A percentile compares a stretch with the other conserved stretches of the same genome.
These are phyloP conservation scores for Adiantum capillusveneris DNA, from an alignment of 75 land plant species.

Conservation along the genomic window DNA sequence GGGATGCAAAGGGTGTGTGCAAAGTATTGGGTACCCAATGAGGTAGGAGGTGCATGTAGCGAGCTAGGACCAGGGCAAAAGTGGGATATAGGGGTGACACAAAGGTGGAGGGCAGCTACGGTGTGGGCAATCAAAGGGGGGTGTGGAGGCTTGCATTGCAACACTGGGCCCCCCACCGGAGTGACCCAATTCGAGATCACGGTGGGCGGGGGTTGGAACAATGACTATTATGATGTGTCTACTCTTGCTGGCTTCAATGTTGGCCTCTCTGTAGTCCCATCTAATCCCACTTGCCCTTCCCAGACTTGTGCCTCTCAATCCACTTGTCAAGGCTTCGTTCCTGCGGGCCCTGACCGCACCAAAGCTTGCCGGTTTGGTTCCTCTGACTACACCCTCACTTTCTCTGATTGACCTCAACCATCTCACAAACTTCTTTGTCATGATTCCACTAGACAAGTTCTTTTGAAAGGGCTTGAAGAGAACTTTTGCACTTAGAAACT, in stretches of 20 bases:
- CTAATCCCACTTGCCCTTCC: slow-evolving; percentile 6
- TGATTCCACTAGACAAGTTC: no score
- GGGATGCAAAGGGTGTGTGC: not conserved
- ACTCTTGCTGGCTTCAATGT: slow-evolving; percentile 19
- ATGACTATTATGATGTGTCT: slow-evolving; percentile 16
- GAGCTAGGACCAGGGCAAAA: not conserved
- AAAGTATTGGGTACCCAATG: slow-evolving; percentile 2
- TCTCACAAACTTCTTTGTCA: no score
- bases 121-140: slow-evolving; percentile 1
- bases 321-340: slow-evolving; percentile 7
- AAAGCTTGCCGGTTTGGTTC: not conserved
- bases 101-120: slow-evolving; percentile 1
- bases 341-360: slow-evolving; percentile 6
- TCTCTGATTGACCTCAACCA: not conserved
- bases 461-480: no score
- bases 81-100: slow-evolving; percentile 1
- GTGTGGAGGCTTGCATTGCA: not conserved
- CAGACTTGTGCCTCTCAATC: slow-evolving; percentile 1
- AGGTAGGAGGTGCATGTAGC: not conserved
- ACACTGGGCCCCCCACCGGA: slow-evolving; percentile 3
- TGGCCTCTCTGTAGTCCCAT: not conserved
- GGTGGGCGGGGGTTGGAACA: not conserved
- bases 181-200: slow-evolving; percentile 9
- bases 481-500: no score
- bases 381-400: slow-evolving; percentile 2